Base-by-base conservation (phyloP, 768 basidiomycete species). In the Hericium erinaceus region DNA sequence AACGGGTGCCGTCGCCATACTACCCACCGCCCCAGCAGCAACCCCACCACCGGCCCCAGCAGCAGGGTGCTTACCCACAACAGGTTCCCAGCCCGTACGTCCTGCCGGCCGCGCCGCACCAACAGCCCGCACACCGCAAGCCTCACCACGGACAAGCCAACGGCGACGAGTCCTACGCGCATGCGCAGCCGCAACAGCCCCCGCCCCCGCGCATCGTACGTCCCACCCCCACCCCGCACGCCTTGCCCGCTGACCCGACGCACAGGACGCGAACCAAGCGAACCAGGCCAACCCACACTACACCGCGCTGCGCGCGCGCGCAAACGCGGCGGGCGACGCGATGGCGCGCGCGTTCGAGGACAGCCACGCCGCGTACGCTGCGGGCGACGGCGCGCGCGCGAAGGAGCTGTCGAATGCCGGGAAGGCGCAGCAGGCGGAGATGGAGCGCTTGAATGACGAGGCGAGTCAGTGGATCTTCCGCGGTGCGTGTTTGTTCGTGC, bases 401-500 rank as follows among this genome's bases (percentile, higher is more conserved):
- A 46, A 98, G 70, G 76, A 87, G 52, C 77, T 97, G 24, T 89
- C 86, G 15, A 80, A 83, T 58, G 65, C 92, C 68, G 95, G 92
- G 15, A 91, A 92, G 68, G 75, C 75, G 39, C 89, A 95, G 68
- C 81, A 90, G 69, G 69, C 75, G 4, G 79, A 81, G 65, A 94
- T 95, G 87, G 84, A 88, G 61, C 69, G 77, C 50, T 70, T 92
- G 60, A 94, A 98, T 68, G 77, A 77, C 59, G 73, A 94, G 68
- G 95, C 95, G 2, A 83, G 85, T 58, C 80, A 85, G 53, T 95
- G 89, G 89, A 95, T 98, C 60, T 98, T 85, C 69, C 69, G 74
- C 61, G 83, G 90, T 89, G 60, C 52, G 81, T 70, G 28, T 6
- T 15, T 1, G 16, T 33, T 22, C 52, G 12, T 38, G 16, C 22